These are phyloP conservation scores for Shiraia bambusicola DNA, from an alignment of 2,329 filamentous ascomycete species.

Conservation along the genomic window DNA sequence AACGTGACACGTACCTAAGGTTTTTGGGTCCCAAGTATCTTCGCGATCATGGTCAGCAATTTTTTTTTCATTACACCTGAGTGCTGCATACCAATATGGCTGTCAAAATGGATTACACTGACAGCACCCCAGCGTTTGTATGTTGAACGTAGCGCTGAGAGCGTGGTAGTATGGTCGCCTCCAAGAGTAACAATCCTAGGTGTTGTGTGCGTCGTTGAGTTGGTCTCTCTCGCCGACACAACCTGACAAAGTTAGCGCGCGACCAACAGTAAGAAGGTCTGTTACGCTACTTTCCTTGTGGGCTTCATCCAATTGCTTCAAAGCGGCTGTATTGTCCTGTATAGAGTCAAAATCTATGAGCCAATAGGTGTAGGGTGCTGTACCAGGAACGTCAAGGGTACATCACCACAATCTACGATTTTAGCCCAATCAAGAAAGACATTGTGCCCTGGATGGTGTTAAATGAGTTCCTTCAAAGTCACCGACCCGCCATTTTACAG, in stretches of 20 bases:
- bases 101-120: constrained; percentile 61
- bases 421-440: constrained; percentile 52
- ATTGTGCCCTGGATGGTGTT: constrained; percentile 40
- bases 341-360: background rate
- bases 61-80: background rate
- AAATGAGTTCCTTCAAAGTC: background rate
- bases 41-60: background rate
- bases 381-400: constrained; percentile 53
- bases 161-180: constrained; percentile 59
- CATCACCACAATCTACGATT: constrained; percentile 59
- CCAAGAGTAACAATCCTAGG: constrained; percentile 57
- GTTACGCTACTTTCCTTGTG: constrained; percentile 47
- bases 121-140: constrained; percentile 55
- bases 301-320: constrained; percentile 55
- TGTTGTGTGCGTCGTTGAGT: constrained; percentile 47
- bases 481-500: too few species aligned
- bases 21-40: constrained; percentile 60
- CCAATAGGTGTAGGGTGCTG: background rate
- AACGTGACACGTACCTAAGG: constrained; percentile 44
- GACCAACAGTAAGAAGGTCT: constrained; percentile 2
- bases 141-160: constrained; percentile 55
- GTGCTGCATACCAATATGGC: constrained; percentile 47
- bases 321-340: constrained; percentile 56
- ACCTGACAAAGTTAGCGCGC: constrained; percentile 33
- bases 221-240: constrained; percentile 51